Evolutionary conservation across 1,139 yeast genomes (phyloP), one percentile per base, ranked within the genome.

Genomic region (Blastobotrys raffinosifermentans): DNA sequence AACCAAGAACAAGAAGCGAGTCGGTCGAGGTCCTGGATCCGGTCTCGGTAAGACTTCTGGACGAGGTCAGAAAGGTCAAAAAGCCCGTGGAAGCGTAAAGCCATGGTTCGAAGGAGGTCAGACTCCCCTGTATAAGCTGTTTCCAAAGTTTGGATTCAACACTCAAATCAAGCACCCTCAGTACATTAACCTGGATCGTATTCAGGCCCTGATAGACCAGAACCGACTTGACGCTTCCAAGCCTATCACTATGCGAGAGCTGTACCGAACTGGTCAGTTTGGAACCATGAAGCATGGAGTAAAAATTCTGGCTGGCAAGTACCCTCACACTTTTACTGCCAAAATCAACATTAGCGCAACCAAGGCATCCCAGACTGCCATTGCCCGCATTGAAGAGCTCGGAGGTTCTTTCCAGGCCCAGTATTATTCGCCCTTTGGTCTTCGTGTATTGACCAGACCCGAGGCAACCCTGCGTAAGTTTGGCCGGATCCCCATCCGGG

Each of bases 51-150:
- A 89, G 63, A 91, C 97, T 2, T 78, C 97, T 3, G 95, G 96
- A 35, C 75, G 98, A 60, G 99, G 99, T 69, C 96, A 86, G 58
- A 93, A 89, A 66, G 99, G 99, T 76, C 98, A 91, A 61, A 89
- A 89, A 66, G 96, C 97, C 10, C 77, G 97, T 64, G 85, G 91
- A 25, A 76, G 80, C 37, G 93, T 89, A 16, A 91, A 89, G 42
- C 76, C 82, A 46, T 86, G 94, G 91, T 85, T 89, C 60, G 98
- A 91, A 69, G 99, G 99, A 75, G 98, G 98, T 57, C 99, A 91
- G 61, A 91, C 98, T 1, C 97, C 97, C 17, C 80, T 80, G 53
- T 83, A 78, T 57, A 83, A 83, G 60, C 67, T 87, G 44, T 86
- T 87, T 61, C 97, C 97, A 37, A 89, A 91, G 59, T 71, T 81